These are phyloP conservation scores for Vitis hybrid DNA, from an alignment of 177 flowering plant genomes.

Conservation along the genomic window DNA sequence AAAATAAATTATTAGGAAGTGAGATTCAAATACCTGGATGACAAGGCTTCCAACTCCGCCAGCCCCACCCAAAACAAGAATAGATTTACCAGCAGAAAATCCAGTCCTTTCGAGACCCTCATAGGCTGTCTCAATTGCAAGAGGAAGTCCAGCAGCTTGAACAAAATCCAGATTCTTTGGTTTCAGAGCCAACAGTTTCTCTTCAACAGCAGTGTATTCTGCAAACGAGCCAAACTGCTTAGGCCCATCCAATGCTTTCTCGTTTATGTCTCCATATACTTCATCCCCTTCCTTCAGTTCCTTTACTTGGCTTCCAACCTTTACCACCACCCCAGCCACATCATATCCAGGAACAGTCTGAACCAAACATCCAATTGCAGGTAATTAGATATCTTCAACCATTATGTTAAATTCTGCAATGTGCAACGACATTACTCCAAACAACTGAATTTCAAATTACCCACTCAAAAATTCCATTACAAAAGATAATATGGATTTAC, in stretches of 20 bases:
- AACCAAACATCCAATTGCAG: constrained; percentile 12
- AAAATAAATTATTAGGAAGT: background rate
- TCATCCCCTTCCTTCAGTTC: constrained; percentile 85
- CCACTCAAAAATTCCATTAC: too few species aligned
- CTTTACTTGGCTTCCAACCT: constrained; percentile 85
- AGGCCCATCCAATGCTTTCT: constrained; percentile 85
- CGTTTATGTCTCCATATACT: constrained; percentile 81
- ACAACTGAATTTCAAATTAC: background rate
- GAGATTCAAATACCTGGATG: constrained; percentile 61
- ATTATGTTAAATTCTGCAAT: background rate
- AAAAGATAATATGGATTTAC: too few species aligned
- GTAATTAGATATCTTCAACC: background rate
- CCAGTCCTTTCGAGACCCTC: constrained; percentile 92
- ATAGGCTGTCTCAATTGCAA: constrained; percentile 89
- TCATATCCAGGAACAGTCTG: constrained; percentile 98
- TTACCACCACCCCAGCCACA: constrained; percentile 92
- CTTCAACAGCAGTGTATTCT: constrained; percentile 94
- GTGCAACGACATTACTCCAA: background rate
- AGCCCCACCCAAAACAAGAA: constrained; percentile 91
- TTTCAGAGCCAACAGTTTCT: constrained; percentile 77
- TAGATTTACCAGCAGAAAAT: constrained; percentile 82
- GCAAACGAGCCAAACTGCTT: constrained; percentile 88
- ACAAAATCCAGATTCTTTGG: constrained; percentile 79
- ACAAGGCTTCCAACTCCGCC: constrained; percentile 96
- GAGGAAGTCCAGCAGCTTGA: constrained; percentile 89